A percentile compares a stretch with the other conserved stretches of the same genome.
Evolutionary conservation across 1,284 basidiomycete species (phyloP).

Genomic region (Gastroboletus turbinatus): DNA sequence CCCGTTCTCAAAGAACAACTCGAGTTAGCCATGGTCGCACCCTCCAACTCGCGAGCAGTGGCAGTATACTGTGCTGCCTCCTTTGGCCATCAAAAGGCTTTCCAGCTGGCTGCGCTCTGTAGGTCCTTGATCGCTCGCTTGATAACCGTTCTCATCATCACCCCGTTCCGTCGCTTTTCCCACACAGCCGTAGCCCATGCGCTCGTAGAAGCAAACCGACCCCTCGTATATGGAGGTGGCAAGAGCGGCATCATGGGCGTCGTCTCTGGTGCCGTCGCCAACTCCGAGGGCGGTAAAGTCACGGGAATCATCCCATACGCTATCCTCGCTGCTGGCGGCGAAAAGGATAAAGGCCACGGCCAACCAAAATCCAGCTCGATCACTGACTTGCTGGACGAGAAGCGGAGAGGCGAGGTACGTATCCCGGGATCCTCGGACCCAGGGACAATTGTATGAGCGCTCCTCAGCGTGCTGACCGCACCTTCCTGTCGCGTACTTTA

Average conservation of each 20-base stretch:
- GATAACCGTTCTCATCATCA: not conserved
- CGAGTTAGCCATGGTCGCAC: constrained; percentile 30
- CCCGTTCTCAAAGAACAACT: constrained; percentile 11
- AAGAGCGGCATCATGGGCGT: constrained; percentile 84
- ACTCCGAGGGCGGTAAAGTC: constrained; percentile 64
- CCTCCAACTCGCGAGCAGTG: constrained; percentile 44
- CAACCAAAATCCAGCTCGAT: constrained; percentile 22
- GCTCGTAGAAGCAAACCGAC: constrained; percentile 60
- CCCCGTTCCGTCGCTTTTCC: not conserved
- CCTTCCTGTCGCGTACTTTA: constrained; percentile 21
- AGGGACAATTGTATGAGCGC: not conserved
- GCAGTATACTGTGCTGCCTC: constrained; percentile 84
- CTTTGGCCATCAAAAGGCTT: constrained; percentile 60
- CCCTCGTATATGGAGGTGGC: constrained; percentile 88
- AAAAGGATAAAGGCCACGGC: constrained; percentile 48
- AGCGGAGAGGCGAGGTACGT: constrained; percentile 45
- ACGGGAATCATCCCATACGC: constrained; percentile 83
- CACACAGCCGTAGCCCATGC: constrained; percentile 68
- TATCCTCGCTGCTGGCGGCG: constrained; percentile 65
- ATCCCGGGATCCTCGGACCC: constrained; percentile 1
- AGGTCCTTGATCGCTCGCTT: constrained; percentile 31
- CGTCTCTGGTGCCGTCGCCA: constrained; percentile 69
- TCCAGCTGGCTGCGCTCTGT: constrained; percentile 70
- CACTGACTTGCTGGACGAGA: constrained; percentile 40
- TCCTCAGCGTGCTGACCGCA: constrained; percentile 9